Evolutionary conservation across 306 rosid species (phyloP).

Genomic region (Carpinus fangiana): DNA sequence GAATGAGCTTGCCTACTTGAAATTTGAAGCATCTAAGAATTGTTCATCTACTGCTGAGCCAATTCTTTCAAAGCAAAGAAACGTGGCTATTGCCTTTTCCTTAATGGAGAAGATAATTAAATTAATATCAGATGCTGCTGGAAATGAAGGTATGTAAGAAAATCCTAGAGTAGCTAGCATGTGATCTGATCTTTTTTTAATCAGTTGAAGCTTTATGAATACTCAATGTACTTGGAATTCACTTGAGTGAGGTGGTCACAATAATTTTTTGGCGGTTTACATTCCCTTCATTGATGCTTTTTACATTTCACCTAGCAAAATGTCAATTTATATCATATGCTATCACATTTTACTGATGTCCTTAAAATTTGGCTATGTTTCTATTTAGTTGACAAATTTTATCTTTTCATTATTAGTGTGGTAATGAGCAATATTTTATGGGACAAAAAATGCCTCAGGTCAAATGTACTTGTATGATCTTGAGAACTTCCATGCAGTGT

Average conservation of each 20-base stretch:
- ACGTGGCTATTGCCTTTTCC: conserved; percentile 77
- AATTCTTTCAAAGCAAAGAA: conserved; percentile 55
- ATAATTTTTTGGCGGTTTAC: neutral
- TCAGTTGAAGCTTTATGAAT: neutral
- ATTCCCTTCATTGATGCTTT: neutral
- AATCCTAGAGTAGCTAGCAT: conserved; percentile 15
- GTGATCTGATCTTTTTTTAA: conserved; percentile 6
- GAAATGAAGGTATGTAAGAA: conserved; percentile 58
- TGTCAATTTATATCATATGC: neutral
- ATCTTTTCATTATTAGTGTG: neutral
- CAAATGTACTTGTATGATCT: neutral
- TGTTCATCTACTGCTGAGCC: conserved; percentile 55
- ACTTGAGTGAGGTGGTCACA: neutral
- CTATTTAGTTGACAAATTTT: neutral
- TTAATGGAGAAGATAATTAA: conserved; percentile 86
- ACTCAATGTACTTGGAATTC: conserved; percentile 2
- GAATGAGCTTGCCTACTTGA: conserved; percentile 84
- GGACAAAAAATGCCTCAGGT: neutral
- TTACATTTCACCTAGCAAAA: neutral
- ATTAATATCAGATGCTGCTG: conserved; percentile 57
- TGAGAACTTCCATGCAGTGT: neutral
- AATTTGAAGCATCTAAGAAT: conserved; percentile 74
- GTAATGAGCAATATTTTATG: neutral
- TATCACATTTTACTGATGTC: neutral
- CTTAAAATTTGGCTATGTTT: neutral